Conservation (phyloP, 2,329 filamentous ascomycete species). For the Alternaria novae-zelandiae region DNA sequence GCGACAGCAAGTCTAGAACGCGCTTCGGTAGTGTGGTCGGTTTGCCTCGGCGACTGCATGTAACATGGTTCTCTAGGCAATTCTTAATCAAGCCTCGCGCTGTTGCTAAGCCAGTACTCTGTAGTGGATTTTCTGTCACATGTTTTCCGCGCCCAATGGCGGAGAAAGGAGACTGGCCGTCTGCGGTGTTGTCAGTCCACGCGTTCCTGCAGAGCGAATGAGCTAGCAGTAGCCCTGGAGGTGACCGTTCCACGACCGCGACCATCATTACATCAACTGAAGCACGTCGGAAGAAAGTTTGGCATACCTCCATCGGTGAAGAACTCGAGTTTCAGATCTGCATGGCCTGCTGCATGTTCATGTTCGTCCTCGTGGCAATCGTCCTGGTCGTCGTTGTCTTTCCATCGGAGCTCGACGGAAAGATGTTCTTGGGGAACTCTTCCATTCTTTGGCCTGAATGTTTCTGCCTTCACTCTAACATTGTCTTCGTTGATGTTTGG, state of each 20-base stretch:
- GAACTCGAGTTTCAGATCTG: slow-evolving; percentile 46
- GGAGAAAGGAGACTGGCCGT: slow-evolving; percentile 43
- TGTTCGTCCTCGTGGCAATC: slow-evolving; percentile 28
- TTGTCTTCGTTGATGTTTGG: slow-evolving; percentile 29
- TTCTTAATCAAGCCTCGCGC: slow-evolving; percentile 36
- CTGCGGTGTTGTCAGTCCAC: slow-evolving; percentile 29
- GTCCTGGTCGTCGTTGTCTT: slow-evolving; percentile 20
- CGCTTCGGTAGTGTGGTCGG: slow-evolving; percentile 37
- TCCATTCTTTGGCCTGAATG: slow-evolving; percentile 23
- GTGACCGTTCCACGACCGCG: neutral
- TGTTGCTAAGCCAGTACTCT: slow-evolving; percentile 34
- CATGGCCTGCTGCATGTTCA: slow-evolving; percentile 30
- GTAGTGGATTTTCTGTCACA: slow-evolving; percentile 38
- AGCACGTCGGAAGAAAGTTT: neutral
- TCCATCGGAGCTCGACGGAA: slow-evolving; percentile 45
- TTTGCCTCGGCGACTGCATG: slow-evolving; percentile 31
- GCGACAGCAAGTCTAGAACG: slow-evolving; percentile 37
- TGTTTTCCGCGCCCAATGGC: slow-evolving; percentile 43
- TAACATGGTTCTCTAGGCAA: slow-evolving; percentile 40
- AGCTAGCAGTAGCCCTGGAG: slow-evolving; percentile 1
- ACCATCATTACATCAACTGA: neutral
- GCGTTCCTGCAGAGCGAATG: neutral
- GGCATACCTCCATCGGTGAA: slow-evolving; percentile 45
- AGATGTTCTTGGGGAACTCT: slow-evolving; percentile 39
- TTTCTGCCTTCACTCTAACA: slow-evolving; percentile 37